These are phyloP conservation scores for Kwoniella sp. DNA, from an alignment of 768 basidiomycete species.

Conservation along the genomic window DNA sequence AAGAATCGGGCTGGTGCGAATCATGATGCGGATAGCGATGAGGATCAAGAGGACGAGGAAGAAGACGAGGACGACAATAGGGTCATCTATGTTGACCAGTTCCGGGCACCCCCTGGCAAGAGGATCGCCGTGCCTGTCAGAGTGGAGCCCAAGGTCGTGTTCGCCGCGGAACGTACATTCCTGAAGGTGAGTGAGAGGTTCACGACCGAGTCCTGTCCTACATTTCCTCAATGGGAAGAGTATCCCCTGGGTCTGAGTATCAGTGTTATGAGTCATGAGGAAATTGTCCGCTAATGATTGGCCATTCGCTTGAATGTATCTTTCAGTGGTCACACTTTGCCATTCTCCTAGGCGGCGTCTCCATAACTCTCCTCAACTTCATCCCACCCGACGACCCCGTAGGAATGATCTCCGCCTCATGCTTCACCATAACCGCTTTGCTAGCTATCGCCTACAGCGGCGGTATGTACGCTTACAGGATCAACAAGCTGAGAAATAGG, in stretches of 20 bases:
- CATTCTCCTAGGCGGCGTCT: conserved; percentile 58
- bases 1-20: background rate
- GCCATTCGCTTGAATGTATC: background rate
- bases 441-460: conserved; percentile 82
- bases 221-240: no score
- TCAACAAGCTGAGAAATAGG: conserved; percentile 46
- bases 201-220: conserved; percentile 1
- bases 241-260: no score
- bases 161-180: conserved; percentile 93
- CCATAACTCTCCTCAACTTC: conserved; percentile 61
- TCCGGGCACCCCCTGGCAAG: conserved; percentile 82
- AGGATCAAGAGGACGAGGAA: conserved; percentile 48
- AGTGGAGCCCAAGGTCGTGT: conserved; percentile 91
- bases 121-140: conserved; percentile 90
- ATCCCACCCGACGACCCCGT: conserved; percentile 57
- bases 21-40: conserved; percentile 38
- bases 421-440: conserved; percentile 89
- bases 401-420: conserved; percentile 80
- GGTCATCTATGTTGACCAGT: conserved; percentile 61
- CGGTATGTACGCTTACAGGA: conserved; percentile 54
- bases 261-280: no score
- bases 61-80: conserved; percentile 59
- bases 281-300: background rate
- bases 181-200: conserved; percentile 63
- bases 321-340: conserved; percentile 64